Percentiles rank a stretch among this genome's conserved stretches.
These are phyloP conservation scores for Eremochloa ophiuroides DNA, from an alignment of 176 grass and related monocot genomes.

Conservation along the genomic window DNA sequence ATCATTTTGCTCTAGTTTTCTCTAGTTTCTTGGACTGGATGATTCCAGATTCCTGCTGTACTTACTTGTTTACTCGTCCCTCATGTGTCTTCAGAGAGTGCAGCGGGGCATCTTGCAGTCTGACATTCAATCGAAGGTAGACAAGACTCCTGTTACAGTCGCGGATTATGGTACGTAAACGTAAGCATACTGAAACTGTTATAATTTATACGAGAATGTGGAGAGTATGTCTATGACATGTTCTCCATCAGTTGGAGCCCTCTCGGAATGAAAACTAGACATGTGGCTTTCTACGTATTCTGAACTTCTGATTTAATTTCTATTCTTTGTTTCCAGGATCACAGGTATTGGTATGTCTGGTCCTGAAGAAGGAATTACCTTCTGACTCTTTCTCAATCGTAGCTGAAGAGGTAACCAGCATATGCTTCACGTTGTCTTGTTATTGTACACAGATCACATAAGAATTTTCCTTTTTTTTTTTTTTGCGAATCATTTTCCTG, in stretches of 20 bases:
- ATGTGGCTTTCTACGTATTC: not conserved
- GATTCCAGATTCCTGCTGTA: not conserved
- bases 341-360: slow-evolving; percentile 82
- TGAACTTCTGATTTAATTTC: not conserved
- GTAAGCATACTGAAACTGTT: not conserved
- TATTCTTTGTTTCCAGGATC: slow-evolving; percentile 42
- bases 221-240: not conserved
- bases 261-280: not conserved
- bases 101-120: slow-evolving; percentile 72
- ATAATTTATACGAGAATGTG: not conserved
- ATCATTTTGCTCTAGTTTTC: not conserved
- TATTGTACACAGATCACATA: not conserved
- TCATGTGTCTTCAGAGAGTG: slow-evolving; percentile 39
- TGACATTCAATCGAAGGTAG: slow-evolving; percentile 74
- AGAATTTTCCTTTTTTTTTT: not conserved
- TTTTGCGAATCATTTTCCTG: not conserved
- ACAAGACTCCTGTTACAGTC: slow-evolving; percentile 85
- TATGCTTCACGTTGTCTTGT: not conserved
- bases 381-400: slow-evolving; percentile 70
- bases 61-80: slow-evolving; percentile 7
- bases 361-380: slow-evolving; percentile 64
- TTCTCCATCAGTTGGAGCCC: not conserved
- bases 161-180: slow-evolving; percentile 81
- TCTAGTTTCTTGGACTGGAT: not conserved
- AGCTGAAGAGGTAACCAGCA: slow-evolving; percentile 75